Evolutionary conservation across 129 eudicot genomes (phyloP), one percentile per base, ranked within the genome.

Genomic region (Flaveria robusta): DNA sequence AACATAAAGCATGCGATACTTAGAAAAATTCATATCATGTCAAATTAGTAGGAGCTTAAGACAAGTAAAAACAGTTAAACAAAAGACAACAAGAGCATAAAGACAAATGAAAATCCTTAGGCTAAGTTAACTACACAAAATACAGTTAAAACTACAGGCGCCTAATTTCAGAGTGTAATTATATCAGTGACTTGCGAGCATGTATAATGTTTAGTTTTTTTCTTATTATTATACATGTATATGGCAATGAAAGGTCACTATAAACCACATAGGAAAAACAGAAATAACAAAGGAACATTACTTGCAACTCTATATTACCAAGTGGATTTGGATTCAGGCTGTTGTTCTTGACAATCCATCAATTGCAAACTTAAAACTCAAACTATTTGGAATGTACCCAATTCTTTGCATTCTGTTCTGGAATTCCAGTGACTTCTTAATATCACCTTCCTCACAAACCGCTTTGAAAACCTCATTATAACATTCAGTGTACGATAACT

Each of bases 321-420:
- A 23, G 2, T 63, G 45, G 41, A 63, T 63, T 29, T 63, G 45
- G 41, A 63, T 63, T 29, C 65, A 31, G 51, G 72, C 72, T 72
- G 75, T 29, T 54, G 79, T 78, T 66, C 69, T 85, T 66, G 39
- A 76, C 77, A 94, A 72, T 26, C 91, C 96, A 66, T 86, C 78
- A 64, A 93, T 81, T 11, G 86, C 81, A 58, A 88, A 83, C 77
- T 87, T 88, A 84, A 82, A 84, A 65, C 97, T 83, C 79, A 82
- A 47, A 26, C 85, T 72, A 75, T 84, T 93, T 27, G 98, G 93
- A 22, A 60, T 49, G 66, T 81, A 87, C 8, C 97, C 97, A 14
- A 87, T 20, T 69, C 86, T 88, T 42, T 77, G 74, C 97, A 91
- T 86, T 62, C 82, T 86, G 51, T 87, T 87, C 62, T 93, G 98